Percentiles rank a stretch among this genome's conserved stretches.
Conservation (phyloP, 2,329 filamentous ascomycete species). For the Stagonosporopsis chrysanthemi region DNA sequence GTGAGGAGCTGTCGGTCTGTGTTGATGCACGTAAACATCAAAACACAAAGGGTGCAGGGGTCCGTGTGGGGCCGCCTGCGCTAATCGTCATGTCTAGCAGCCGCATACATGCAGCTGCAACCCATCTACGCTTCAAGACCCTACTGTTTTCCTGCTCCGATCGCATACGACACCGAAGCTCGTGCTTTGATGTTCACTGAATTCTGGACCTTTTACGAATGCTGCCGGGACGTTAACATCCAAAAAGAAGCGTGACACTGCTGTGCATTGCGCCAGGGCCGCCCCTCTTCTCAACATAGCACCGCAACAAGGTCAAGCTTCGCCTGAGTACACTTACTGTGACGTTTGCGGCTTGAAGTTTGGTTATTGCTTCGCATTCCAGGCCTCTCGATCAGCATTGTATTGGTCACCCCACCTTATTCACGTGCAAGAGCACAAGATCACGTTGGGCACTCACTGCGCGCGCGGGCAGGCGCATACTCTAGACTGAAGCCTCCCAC, state of each 20-base stretch:
- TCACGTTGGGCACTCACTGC: not conserved
- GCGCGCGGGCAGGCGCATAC: slow-evolving; percentile 1
- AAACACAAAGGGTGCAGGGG: slow-evolving; percentile 20
- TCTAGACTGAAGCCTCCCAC: slow-evolving; percentile 10
- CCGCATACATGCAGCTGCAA: not conserved
- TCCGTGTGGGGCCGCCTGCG: slow-evolving; percentile 11
- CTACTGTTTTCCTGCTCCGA: not conserved
- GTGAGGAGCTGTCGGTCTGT: slow-evolving; percentile 23
- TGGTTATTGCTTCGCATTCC: not conserved
- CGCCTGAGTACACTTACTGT: not conserved
- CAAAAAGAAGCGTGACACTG: not conserved
- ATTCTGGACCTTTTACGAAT: not conserved
- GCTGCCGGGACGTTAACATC: not conserved
- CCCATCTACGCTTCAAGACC: not conserved
- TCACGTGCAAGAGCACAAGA: slow-evolving; percentile 41
- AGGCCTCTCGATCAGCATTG: not conserved
- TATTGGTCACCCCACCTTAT: slow-evolving; percentile 12
- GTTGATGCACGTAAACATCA: slow-evolving; percentile 27
- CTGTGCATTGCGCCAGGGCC: not conserved
- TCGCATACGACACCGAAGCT: slow-evolving; percentile 4
- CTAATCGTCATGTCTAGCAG: slow-evolving; percentile 16
- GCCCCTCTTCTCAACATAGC: slow-evolving; percentile 7
- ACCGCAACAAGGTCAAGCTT: not conserved
- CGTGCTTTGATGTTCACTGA: not conserved
- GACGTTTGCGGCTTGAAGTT: not conserved